Base-by-base conservation (phyloP, 208 protist genomes). In the Crithidia fasciculata region DNA sequence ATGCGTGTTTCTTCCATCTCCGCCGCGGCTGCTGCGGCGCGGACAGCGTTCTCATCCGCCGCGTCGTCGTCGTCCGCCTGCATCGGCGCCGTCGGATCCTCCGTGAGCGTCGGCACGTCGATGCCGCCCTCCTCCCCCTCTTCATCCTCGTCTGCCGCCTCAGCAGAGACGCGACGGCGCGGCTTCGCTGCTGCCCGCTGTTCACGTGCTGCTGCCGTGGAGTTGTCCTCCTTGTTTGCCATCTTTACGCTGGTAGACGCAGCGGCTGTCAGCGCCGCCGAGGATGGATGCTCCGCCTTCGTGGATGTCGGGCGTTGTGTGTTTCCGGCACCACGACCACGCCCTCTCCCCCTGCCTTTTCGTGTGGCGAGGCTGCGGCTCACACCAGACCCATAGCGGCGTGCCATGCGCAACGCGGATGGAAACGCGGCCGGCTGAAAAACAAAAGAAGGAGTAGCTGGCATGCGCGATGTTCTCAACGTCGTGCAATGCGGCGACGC, bases 51-150 rank as follows among this genome's bases (percentile, higher is more conserved):
- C 16, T 53, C 15, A 15, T 53, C 60, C 12, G 4, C 55, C 12
- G 52, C 58, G 40, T 78, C 41, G 37, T 69, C 76, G 19, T 76
- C 69, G n/a, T 74, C 68, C 19, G 57, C 59, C 9, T 76, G 55
- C 40, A 40, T 18, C 12, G 49, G 64, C 16, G 64, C 64, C 28
- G 52, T 49, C 8, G 64, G 41, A 41, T 63, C 68, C 40, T 62
- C 61, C 0, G 64, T 47, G 0, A 56, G 52, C 9, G 52, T 58
- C 12, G 58, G 59, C 58, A 62, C 68, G 54, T 70, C 40, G 28
- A 12, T 57, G 16, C 19, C 2, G 4, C 74, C 18, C 41, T 65
- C 36, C 44, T 56, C 18, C 36, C 0, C 10, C 16, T 79, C n/a
- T 0, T 54, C 56, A 18, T 50, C 58, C 18, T 28, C 59, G 39